phyloP scores from a whole-genome alignment of 2,329 filamentous ascomycete genomes.

The Arthroderma sp. region DNA sequence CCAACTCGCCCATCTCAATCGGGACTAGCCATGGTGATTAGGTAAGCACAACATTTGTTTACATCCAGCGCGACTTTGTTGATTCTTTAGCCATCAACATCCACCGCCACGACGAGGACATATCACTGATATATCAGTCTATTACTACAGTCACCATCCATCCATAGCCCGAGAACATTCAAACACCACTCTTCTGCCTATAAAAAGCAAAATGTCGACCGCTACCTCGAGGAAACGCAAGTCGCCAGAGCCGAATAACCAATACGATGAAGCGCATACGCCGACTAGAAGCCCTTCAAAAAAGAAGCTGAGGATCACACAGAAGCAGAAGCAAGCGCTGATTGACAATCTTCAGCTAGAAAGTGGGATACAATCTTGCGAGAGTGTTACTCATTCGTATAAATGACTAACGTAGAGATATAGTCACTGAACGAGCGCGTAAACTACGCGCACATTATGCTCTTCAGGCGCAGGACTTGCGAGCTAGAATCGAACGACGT shows the following conservation, averaged over 20 bases:
- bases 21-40: conserved; percentile 8
- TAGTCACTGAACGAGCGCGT: conserved; percentile 77
- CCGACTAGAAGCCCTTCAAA: conserved; percentile 48
- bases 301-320: conserved; percentile 51
- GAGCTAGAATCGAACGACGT: conserved; percentile 79
- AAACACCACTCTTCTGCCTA: neutral
- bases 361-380: conserved; percentile 43
- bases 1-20: neutral
- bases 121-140: neutral
- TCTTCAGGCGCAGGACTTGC: conserved; percentile 72
- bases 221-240: conserved; percentile 30
- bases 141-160: too few relatives aligned
- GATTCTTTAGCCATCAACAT: neutral
- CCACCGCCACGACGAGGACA: neutral
- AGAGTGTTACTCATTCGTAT: conserved; percentile 12
- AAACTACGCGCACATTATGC: conserved; percentile 82
- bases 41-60: conserved; percentile 10
- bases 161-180: neutral
- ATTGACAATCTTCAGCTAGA: conserved; percentile 85
- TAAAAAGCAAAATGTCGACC: conserved; percentile 24
- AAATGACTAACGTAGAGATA: conserved; percentile 9
- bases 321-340: conserved; percentile 69
- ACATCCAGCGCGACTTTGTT: conserved; percentile 6
- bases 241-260: conserved; percentile 22
- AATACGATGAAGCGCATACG: conserved; percentile 35